These are phyloP conservation scores for Xylaria sp. DNA, from an alignment of 2,329 filamentous ascomycete genomes.

Conservation along the genomic window DNA sequence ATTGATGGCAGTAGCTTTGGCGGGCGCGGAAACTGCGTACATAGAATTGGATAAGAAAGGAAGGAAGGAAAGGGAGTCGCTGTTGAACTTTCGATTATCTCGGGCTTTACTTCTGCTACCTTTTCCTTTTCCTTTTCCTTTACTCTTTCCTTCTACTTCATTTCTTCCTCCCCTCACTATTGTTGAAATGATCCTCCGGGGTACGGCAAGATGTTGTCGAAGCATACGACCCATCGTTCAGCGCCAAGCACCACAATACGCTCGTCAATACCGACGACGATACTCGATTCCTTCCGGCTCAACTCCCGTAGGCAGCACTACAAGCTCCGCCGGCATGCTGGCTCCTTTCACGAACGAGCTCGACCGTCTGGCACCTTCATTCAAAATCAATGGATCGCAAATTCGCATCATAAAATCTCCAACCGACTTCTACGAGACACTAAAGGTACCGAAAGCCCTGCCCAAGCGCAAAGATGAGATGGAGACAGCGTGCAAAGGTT, in stretches of 20 bases:
- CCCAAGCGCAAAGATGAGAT: not conserved
- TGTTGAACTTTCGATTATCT: not conserved
- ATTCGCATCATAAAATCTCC: conserved; percentile 82
- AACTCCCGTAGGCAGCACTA: conserved; percentile 33
- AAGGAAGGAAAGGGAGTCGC: not conserved
- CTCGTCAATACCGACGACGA: conserved; percentile 46
- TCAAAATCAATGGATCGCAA: conserved; percentile 81
- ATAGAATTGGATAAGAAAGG: not conserved
- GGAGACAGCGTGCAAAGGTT: conserved; percentile 6
- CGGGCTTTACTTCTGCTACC: not conserved
- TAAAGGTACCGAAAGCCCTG: conserved; percentile 69
- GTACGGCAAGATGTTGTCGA: conserved; percentile 38
- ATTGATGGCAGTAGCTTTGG: not conserved
- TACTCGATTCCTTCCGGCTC: conserved; percentile 48
- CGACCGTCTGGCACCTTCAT: conserved; percentile 88
- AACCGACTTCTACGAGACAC: conserved; percentile 84
- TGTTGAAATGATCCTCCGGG: conserved; percentile 40
- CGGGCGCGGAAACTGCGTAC: conserved; percentile 12
- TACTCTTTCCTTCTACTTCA: not conserved
- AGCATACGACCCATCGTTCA: conserved; percentile 35
- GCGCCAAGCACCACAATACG: conserved; percentile 30
- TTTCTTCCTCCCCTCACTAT: no score
- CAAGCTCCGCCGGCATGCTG: conserved; percentile 49
- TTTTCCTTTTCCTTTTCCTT: not conserved
- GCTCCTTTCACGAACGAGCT: conserved; percentile 71